Conservation (phyloP, 1,139 yeast species). For the Saccharomyces hybrid region DNA sequence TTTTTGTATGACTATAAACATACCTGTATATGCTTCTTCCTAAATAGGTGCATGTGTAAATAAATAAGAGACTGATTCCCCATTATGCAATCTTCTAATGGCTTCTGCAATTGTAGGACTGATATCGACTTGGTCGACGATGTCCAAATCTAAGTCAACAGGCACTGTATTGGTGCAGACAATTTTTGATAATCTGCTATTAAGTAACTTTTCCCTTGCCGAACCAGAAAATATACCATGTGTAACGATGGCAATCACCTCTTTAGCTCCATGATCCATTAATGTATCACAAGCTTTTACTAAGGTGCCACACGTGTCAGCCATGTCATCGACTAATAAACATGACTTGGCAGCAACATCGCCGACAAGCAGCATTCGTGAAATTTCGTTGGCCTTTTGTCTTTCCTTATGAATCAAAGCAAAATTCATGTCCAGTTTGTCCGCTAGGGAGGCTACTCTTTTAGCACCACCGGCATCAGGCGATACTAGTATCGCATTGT, state of each 20-base stretch:
- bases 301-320: constrained; percentile 77
- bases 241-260: constrained; percentile 70
- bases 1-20: too few species aligned
- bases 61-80: constrained; percentile 73
- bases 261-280: constrained; percentile 60
- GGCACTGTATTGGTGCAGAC: constrained; percentile 78
- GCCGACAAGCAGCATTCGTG: constrained; percentile 73
- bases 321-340: constrained; percentile 73
- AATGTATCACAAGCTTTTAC: constrained; percentile 58
- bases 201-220: constrained; percentile 56
- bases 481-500: constrained; percentile 68
- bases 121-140: constrained; percentile 61
- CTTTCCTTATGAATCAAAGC: constrained; percentile 79
- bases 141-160: constrained; percentile 51
- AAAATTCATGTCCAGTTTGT: constrained; percentile 65
- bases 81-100: constrained; percentile 72
- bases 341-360: constrained; percentile 67
- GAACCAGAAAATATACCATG: constrained; percentile 73
- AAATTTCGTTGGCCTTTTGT: constrained; percentile 71
- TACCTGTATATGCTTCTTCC: too few species aligned
- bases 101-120: constrained; percentile 74
- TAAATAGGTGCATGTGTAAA: constrained; percentile 59
- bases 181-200: constrained; percentile 52
- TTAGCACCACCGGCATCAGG: constrained; percentile 89
- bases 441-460: constrained; percentile 74